A percentile compares a stretch with the other conserved stretches of the same genome.
Evolutionary conservation across 2,329 filamentous ascomycete genomes (phyloP).

Genomic region (Penicillium brevicompactum): DNA sequence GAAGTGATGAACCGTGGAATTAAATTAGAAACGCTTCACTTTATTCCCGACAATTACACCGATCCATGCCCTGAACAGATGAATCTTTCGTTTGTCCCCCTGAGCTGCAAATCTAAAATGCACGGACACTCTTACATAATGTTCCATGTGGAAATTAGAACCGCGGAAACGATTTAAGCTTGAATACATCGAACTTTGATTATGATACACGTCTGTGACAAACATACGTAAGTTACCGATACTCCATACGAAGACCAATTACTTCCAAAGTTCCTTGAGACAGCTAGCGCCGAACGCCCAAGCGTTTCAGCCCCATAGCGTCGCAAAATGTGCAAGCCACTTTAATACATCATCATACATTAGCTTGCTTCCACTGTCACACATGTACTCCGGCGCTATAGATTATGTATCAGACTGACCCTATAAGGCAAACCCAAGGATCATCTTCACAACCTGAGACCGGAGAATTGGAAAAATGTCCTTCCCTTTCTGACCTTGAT

Average conservation of each 20-base stretch:
- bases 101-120: background rate
- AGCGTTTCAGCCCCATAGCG: constrained; percentile 1
- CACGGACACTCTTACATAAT: background rate
- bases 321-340: background rate
- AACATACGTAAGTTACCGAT: background rate
- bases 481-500: background rate
- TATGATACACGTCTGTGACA: background rate
- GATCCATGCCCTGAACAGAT: background rate
- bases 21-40: background rate
- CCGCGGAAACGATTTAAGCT: constrained; percentile 2
- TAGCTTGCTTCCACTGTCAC: background rate
- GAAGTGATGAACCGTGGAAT: background rate
- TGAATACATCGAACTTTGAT: background rate
- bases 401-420: background rate
- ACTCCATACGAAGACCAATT: background rate
- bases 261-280: background rate
- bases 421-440: background rate
- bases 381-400: background rate
- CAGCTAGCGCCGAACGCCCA: background rate
- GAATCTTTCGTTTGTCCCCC: background rate
- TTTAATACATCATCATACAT: background rate
- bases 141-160: background rate
- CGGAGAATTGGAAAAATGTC: background rate
- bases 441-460: background rate
- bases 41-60: background rate